Conservation (phyloP, 169 alveolate species). For the Eimeria praecox region DNA sequence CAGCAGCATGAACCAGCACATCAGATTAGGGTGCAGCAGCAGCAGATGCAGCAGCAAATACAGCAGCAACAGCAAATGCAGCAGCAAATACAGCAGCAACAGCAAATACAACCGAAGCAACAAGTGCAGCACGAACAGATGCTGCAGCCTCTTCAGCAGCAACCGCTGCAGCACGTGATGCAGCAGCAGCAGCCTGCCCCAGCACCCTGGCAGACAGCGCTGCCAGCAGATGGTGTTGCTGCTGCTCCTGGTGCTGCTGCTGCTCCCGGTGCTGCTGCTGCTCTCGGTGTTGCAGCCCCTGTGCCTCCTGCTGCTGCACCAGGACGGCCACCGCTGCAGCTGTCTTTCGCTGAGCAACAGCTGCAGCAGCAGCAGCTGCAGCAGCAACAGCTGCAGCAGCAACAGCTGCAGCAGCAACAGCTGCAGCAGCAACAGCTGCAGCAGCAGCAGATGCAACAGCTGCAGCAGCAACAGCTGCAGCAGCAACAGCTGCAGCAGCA, state of each 20-base stretch:
- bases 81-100: neutral
- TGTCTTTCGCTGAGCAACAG: neutral
- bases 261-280: neutral
- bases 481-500: neutral
- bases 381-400: neutral
- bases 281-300: neutral
- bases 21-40: neutral
- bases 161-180: conserved; percentile 22
- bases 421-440: conserved; percentile 10
- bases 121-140: neutral
- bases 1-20: conserved; percentile 9
- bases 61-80: conserved; percentile 26
- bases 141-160: conserved; percentile 1
- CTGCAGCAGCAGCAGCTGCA: conserved; percentile 30
- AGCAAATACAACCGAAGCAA: neutral
- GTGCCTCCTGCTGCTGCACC: conserved; percentile 17
- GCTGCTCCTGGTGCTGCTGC: neutral
- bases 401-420: conserved; percentile 27
- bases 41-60: neutral
- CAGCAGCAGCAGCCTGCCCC: conserved; percentile 21
- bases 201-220: neutral
- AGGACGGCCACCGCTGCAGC: conserved; percentile 41
- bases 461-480: neutral
- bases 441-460: conserved; percentile 10
- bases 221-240: neutral